phyloP scores from a whole-genome alignment of 1,284 basidiomycete genomes.

The Mycosarcoma mackinlayi region DNA sequence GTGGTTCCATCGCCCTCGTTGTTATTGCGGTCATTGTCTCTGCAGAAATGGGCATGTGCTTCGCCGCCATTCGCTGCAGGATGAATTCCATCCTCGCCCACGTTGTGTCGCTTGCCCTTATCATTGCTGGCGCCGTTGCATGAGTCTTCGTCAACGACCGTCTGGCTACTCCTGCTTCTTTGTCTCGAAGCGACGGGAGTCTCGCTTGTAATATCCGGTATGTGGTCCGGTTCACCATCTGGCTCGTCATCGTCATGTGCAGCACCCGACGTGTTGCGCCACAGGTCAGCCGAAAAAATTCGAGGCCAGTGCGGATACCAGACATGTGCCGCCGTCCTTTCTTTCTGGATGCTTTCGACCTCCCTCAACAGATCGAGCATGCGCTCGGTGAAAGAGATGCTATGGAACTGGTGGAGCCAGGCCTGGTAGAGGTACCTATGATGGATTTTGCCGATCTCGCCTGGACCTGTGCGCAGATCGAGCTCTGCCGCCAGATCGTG shows the following conservation, averaged over 20 bases:
- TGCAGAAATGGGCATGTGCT: slow-evolving; percentile 23
- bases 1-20: not conserved
- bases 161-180: slow-evolving; percentile 27
- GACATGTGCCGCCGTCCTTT: slow-evolving; percentile 72
- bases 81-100: not conserved
- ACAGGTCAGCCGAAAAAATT: slow-evolving; percentile 71
- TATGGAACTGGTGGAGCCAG: slow-evolving; percentile 78
- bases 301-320: slow-evolving; percentile 75
- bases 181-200: slow-evolving; percentile 25
- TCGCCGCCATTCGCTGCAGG: not conserved
- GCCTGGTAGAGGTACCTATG: slow-evolving; percentile 72
- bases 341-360: slow-evolving; percentile 74
- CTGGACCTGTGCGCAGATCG: slow-evolving; percentile 35
- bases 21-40: not conserved
- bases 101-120: slow-evolving; percentile 7
- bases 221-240: slow-evolving; percentile 43
- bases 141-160: slow-evolving; percentile 2
- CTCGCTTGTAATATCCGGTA: slow-evolving; percentile 38
- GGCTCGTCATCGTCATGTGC: slow-evolving; percentile 31
- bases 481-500: slow-evolving; percentile 24
- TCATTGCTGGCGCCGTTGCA: not conserved
- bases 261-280: slow-evolving; percentile 67
- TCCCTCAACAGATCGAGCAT: slow-evolving; percentile 72
- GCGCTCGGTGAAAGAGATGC: slow-evolving; percentile 41
- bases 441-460: slow-evolving; percentile 49